Evolutionary conservation across 1,139 yeast genomes (phyloP), one percentile per base, ranked within the genome.

Genomic region (Nematodospora anomalae): DNA sequence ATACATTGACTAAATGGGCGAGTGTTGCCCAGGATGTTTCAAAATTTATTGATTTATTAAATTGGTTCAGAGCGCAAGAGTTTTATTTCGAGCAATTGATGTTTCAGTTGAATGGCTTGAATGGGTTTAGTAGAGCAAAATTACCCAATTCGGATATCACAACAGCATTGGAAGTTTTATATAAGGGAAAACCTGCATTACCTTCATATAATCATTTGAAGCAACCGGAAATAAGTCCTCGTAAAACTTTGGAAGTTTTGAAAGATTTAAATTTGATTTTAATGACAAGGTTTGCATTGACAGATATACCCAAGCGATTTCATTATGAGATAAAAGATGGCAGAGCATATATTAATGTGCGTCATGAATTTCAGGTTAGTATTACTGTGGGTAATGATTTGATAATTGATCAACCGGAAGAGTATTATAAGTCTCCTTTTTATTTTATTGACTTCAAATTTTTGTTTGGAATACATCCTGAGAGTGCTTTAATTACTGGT

Each of bases 1-100:
- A 87, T 48, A 95, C 95, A 4, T 64, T 92, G 33, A 77, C 84
- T 31, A 89, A 89, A 59, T 92, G 97, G 97, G 79, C 95, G 1
- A 71, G 76, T 22, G 80, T 79, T 22, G 72, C 90, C 9, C 71
- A 78, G 36, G 88, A 84, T 38, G 80, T 90, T 38, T 77, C 83
- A 26, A 74, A 74, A 38, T 68, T 89, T 47, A 89, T 92, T 40
- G 97, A 92, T 60, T 70, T 90, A 16, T 77, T 92, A 43, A 84
- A 86, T 42, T 90, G 95, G 94, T 71, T 90, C 32, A 71, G 95
- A 16, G 52, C 57, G 43, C 89, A 87, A 41, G 95, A 89, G 49
- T 80, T 83, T 45, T 79, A 79, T 55, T 76, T 83, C 33, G 88
- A 86, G 42, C 79, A 83, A 38, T 51, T 72, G 40, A 56, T 60